phyloP scores from a whole-genome alignment of 768 basidiomycete genomes.

The Kwoniella mangroviensis region DNA sequence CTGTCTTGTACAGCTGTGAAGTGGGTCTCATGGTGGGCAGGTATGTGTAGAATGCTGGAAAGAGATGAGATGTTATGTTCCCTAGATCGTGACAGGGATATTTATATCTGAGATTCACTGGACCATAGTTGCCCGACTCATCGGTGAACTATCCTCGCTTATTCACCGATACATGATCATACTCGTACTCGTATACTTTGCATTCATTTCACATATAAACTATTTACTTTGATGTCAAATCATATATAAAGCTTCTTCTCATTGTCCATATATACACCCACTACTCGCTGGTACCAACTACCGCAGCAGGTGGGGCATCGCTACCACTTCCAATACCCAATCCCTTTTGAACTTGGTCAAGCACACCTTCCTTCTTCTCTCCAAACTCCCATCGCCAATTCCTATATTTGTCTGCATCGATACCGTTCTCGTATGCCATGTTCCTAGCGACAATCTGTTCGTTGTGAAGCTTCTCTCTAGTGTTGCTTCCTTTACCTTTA shows the following conservation, averaged over 20 bases:
- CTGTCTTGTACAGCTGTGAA: slow-evolving; percentile 1
- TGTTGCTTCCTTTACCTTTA: slow-evolving; percentile 39
- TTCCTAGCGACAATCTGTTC: slow-evolving; percentile 45
- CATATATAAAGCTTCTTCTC: no score
- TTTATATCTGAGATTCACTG: no score
- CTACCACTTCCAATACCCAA: slow-evolving; percentile 21
- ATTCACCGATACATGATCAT: not conserved
- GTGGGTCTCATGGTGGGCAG: slow-evolving; percentile 5
- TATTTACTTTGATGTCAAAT: not conserved
- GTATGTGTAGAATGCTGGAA: no score
- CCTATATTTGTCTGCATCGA: slow-evolving; percentile 37
- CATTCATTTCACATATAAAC: not conserved
- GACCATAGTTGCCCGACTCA: slow-evolving; percentile 6
- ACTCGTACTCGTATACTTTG: not conserved
- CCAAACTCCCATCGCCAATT: slow-evolving; percentile 47
- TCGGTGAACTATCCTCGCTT: not conserved
- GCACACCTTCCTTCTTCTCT: slow-evolving; percentile 24
- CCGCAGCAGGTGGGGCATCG: slow-evolving; percentile 30
- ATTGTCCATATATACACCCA: not conserved
- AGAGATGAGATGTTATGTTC: no score
- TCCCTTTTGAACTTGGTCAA: slow-evolving; percentile 20
- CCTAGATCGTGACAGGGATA: no score
- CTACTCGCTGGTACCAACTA: slow-evolving; percentile 37
- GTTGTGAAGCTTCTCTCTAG: slow-evolving; percentile 48
- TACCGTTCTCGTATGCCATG: slow-evolving; percentile 50